Percentiles rank a stretch among this genome's conserved stretches.
These are phyloP conservation scores for Geotrichum citri-aurantii DNA, from an alignment of 1,139 yeast genomes.

Conservation along the genomic window DNA sequence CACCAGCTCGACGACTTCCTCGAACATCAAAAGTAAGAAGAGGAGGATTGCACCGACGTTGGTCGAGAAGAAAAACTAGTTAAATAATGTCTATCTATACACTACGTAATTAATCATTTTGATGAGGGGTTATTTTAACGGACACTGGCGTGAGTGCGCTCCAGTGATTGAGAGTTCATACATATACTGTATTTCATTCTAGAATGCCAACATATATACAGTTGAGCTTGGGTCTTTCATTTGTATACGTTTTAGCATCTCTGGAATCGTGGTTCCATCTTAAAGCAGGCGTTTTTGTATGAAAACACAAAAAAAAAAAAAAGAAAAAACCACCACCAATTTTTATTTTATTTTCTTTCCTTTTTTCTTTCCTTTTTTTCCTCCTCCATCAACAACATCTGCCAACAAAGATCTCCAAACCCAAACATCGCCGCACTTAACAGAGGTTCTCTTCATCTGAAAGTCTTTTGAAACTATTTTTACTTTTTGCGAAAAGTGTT, in stretches of 20 bases:
- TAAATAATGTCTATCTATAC: background rate
- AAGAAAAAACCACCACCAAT: background rate
- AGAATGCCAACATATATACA: too few species aligned
- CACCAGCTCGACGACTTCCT: background rate
- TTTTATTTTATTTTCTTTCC: too few species aligned
- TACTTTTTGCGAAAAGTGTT: background rate
- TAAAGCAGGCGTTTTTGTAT: too few species aligned
- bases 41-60: constrained; percentile 46
- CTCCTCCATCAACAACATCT: background rate
- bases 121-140: background rate
- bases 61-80: constrained; percentile 23
- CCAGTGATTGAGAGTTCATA: background rate
- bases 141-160: background rate
- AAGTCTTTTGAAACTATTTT: background rate
- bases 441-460: background rate
- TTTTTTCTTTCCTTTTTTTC: background rate
- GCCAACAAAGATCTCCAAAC: background rate
- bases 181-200: too few species aligned
- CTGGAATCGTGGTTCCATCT: too few species aligned
- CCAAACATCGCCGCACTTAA: background rate
- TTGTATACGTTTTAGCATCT: too few species aligned
- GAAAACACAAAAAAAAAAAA: background rate
- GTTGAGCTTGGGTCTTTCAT: too few species aligned
- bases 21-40: constrained; percentile 34
- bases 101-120: background rate